Evolutionary conservation across 2,329 filamentous ascomycete genomes (phyloP).

Genomic region (Neoscytalidium dimidiatum): DNA sequence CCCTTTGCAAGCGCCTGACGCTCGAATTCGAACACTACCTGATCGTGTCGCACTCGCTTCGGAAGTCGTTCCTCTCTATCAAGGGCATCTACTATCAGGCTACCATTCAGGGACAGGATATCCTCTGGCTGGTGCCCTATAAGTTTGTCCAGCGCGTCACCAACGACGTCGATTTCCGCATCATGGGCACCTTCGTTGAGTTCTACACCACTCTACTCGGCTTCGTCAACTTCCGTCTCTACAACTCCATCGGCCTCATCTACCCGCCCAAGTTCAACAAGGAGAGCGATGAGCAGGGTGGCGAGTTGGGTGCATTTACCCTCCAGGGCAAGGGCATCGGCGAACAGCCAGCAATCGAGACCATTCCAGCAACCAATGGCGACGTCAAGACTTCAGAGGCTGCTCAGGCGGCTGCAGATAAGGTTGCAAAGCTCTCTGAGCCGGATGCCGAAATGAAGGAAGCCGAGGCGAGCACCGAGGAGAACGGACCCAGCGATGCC

Average conservation of each 20-base stretch:
- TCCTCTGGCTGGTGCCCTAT: conserved; percentile 96
- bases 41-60: conserved; percentile 85
- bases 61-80: conserved; percentile 96
- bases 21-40: conserved; percentile 98
- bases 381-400: conserved; percentile 39
- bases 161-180: conserved; percentile 94
- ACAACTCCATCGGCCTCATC: conserved; percentile 86
- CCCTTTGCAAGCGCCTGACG: conserved; percentile 87
- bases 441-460: conserved; percentile 36
- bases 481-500: conserved; percentile 37
- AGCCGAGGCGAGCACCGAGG: conserved; percentile 36
- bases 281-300: conserved; percentile 83
- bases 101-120: conserved; percentile 93
- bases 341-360: conserved; percentile 28
- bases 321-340: conserved; percentile 72
- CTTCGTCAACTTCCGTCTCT: conserved; percentile 94
- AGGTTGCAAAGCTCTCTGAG: conserved; percentile 36
- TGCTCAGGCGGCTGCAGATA: conserved; percentile 53
- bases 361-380: conserved; percentile 26
- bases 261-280: conserved; percentile 95
- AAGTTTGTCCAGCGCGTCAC: conserved; percentile 95
- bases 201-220: conserved; percentile 97
- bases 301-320: conserved; percentile 87
- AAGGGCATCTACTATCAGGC: conserved; percentile 99
- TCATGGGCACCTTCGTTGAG: conserved; percentile 98